Evolutionary conservation across 441 rosid genomes (phyloP).

Genomic region (Kokia cookei): DNA sequence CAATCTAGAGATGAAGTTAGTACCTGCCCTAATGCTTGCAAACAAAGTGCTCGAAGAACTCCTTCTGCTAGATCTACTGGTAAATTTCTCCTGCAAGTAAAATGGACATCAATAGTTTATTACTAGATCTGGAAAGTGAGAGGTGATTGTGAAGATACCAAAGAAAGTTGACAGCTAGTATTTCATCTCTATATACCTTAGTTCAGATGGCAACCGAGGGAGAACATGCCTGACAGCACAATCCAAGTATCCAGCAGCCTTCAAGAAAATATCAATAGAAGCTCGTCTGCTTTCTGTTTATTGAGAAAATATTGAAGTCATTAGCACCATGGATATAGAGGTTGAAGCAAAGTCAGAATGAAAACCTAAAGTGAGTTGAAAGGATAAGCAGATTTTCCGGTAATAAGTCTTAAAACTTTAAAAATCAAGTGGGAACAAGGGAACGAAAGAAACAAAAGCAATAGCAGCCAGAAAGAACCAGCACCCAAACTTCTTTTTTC

Average conservation of each 20-base stretch:
- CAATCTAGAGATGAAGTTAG: slow-evolving; percentile 6
- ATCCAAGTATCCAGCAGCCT: slow-evolving; percentile 96
- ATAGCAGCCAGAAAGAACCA: background rate
- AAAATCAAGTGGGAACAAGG: background rate
- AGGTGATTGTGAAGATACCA: background rate
- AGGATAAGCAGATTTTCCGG: background rate
- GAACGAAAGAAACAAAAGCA: background rate
- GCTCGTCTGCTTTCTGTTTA: slow-evolving; percentile 79
- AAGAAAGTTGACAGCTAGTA: slow-evolving; percentile 1
- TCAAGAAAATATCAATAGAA: slow-evolving; percentile 83
- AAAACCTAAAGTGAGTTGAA: background rate
- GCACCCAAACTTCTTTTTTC: background rate
- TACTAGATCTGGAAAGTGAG: slow-evolving; percentile 2
- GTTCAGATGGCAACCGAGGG: slow-evolving; percentile 70
- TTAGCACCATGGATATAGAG: background rate
- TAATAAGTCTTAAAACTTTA: background rate
- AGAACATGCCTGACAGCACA: slow-evolving; percentile 84
- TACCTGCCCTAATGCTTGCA: slow-evolving; percentile 98
- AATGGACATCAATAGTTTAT: slow-evolving; percentile 9
- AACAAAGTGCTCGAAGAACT: slow-evolving; percentile 81
- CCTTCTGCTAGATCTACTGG: slow-evolving; percentile 96
- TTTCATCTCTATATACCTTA: slow-evolving; percentile 46
- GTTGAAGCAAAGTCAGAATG: background rate
- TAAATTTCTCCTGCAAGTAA: slow-evolving; percentile 61
- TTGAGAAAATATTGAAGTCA: slow-evolving; percentile 3